Percentiles rank a stretch among this genome's conserved stretches.
These are phyloP conservation scores for Diutina rugosa DNA, from an alignment of 1,139 yeast genomes.

Conservation along the genomic window DNA sequence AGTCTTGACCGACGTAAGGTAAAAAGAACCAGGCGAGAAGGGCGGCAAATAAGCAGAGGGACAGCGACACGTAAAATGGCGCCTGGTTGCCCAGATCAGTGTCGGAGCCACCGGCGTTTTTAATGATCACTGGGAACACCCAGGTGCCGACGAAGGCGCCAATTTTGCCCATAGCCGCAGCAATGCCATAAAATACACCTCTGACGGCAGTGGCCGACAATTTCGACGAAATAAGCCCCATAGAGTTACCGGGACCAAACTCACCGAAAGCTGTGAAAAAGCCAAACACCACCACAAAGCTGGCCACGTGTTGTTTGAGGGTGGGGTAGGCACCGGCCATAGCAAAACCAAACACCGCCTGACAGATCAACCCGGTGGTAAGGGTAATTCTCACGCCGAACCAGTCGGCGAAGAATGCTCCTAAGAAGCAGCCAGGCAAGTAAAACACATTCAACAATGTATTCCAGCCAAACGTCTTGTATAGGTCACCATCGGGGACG, in stretches of 20 bases:
- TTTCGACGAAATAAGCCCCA: constrained; percentile 79
- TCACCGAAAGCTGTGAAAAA: constrained; percentile 80
- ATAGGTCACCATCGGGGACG: constrained; percentile 50
- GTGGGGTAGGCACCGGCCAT: constrained; percentile 62
- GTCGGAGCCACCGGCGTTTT: constrained; percentile 25
- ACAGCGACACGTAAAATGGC: constrained; percentile 74
- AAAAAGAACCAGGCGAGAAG: constrained; percentile 54
- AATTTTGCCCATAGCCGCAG: constrained; percentile 82
- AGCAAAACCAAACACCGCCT: constrained; percentile 72
- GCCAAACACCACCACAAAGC: constrained; percentile 77
- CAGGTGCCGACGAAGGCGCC: constrained; percentile 91
- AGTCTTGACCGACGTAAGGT: constrained; percentile 76
- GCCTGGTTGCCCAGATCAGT: constrained; percentile 36
- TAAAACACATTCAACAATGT: constrained; percentile 80
- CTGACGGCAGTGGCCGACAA: constrained; percentile 79
- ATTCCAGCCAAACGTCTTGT: constrained; percentile 84
- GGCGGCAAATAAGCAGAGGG: constrained; percentile 65
- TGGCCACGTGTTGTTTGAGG: constrained; percentile 53
- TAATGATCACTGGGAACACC: constrained; percentile 66
- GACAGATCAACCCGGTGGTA: constrained; percentile 52
- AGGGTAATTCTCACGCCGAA: constrained; percentile 80
- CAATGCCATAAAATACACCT: constrained; percentile 83
- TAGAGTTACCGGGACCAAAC: constrained; percentile 89
- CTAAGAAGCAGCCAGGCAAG: constrained; percentile 78
- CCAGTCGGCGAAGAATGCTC: constrained; percentile 75